Conservation (phyloP, 73 alveolate species). For the Uronychia binucleata region DNA sequence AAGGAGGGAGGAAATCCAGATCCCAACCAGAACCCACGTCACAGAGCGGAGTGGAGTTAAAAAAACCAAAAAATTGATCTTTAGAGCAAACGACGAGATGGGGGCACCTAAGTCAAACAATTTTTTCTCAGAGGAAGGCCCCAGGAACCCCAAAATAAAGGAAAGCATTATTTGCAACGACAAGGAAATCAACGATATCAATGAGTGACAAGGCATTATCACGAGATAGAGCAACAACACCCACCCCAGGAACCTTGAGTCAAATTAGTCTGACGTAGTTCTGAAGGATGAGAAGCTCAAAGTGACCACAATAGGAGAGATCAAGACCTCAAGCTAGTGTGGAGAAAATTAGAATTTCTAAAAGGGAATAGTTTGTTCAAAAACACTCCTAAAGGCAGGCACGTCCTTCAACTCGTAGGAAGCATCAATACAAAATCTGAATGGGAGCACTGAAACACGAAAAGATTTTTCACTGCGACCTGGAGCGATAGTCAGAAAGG, state of each 20-base stretch:
- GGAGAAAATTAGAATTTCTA: no score
- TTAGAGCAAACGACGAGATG: neutral
- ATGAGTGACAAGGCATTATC: neutral
- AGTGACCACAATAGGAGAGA: neutral
- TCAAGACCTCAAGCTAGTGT: no score
- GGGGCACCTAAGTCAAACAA: neutral
- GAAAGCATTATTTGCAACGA: no score
- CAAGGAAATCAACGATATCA: no score
- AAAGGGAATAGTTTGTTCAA: no score
- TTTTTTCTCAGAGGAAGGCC: neutral
- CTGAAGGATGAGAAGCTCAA: neutral
- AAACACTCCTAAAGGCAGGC: neutral
- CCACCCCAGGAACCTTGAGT: neutral
- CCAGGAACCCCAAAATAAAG: neutral
- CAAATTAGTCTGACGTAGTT: neutral
- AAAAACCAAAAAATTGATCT: neutral
- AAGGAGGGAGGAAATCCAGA: neutral
- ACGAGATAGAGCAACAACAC: neutral
- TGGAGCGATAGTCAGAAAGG: neutral
- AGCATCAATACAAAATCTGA: neutral
- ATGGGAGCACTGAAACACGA: neutral
- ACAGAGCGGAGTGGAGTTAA: neutral
- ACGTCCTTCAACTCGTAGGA: neutral
- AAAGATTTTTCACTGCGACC: neutral
- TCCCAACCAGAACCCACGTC: neutral